Base-by-base conservation (phyloP, 2,329 filamentous ascomycete species). In the Parastagonospora nodorum region DNA sequence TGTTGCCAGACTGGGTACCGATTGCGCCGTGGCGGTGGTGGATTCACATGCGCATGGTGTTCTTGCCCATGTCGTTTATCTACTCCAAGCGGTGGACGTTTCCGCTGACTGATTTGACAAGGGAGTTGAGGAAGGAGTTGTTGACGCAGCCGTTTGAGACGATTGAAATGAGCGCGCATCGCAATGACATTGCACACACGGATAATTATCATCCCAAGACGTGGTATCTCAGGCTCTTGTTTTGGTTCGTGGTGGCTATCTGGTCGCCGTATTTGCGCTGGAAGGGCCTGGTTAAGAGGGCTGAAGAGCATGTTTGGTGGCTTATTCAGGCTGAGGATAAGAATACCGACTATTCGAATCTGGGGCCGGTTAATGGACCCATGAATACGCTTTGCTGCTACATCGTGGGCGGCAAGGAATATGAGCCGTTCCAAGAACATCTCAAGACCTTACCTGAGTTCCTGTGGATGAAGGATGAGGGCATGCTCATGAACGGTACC, bases 41-140 rank as follows among this genome's bases (percentile, higher is more conserved):
- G 93, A 90, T 97, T 65, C 94, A 99, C 66, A 97, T 97, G 74
- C 90, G 94, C n/a, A 86, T 89, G 74, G 92, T 99, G n/a, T 96
- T 93, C 66, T 73, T 96, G 42, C 88, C 92, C 5, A 97, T 97
- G 91, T 86, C 88, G 0, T 97, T 89, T 68, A 74, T 97, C 36
- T 96, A 89, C 78, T 96, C 92, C 0, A 91, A 88, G 77, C 82
- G 82, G 57, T 97, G 90, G 86, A 82, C 81, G 27, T 88, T 88
- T 58, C 88, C 90, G 12, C 81, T 89, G 60, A 93, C 89, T 35
- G 84, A 88, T 4, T 72, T 96, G 2, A 89, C 89, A 44, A 83
- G 83, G 16, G 83, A 85, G 48, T 74, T 99, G 35, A 86, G 88
- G 16, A 78, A 92, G 53, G 94, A 99, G 74, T 73, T 99, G 1